Base-by-base conservation (phyloP, 148 eudicot species). In the Nyssa sinensis region DNA sequence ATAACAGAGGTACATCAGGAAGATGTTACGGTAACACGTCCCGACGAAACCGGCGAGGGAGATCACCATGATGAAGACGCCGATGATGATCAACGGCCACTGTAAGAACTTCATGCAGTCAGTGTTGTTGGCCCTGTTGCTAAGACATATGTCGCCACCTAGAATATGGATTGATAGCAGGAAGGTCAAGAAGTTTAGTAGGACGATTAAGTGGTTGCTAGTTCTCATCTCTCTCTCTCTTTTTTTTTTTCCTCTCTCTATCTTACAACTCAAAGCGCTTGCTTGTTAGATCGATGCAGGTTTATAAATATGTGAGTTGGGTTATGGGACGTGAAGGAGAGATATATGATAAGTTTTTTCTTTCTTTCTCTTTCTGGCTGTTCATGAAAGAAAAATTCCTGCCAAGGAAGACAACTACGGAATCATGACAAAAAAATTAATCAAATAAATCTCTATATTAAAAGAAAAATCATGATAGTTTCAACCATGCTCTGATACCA, bases 41-140 rank as follows among this genome's bases (percentile, higher is more conserved):
- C 98, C 98, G 25, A 96, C 98, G 74, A 94, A 80, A 0, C 98
- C 98, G 9, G 97, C 97, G 25, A 94, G 77, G 0, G 98, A 94
- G 37, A 94, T 83, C 29, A 85, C 84, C 91, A 92, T 87, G 62
- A 94, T 86, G 53, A 96, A 21, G 12, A 80, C 79, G 14, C 96
- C 97, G 63, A 94, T 90, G 41, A 90, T 34, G 67, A 94, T 88
- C 16, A 92, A 4, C 0, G 97, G 98, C 96, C 97, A 94, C 76
- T 94, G 98, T 7, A 94, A 91, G 80, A 94, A 92, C 4, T 53
- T 62, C 66, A 94, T 53, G 69, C 98, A 94, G 77, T 88, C 98
- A 37, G 93, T 85, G 80, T 78, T 77, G 88, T 64, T 84, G 23
- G 98, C 98, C 13, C 87, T 80, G 71, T 75, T 81, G 67, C 86